Percentiles rank a stretch among this genome's conserved stretches.
Evolutionary conservation across 2,329 filamentous ascomycete species (phyloP).

Genomic region (Phoma sp.): DNA sequence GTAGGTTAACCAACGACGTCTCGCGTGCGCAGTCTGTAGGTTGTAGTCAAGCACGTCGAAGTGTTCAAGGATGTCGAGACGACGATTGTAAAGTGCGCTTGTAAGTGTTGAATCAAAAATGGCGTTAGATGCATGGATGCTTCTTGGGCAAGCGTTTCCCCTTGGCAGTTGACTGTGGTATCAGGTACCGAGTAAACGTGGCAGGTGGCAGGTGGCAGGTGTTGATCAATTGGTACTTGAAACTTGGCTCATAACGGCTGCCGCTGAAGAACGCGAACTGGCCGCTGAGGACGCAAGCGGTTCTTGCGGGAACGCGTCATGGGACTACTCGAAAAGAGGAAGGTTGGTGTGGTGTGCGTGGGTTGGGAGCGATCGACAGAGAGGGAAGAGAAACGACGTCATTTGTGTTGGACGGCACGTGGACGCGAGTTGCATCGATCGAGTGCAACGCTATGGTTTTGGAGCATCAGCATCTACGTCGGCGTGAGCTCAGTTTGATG

Average conservation of each 20-base stretch:
- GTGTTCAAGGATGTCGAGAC: too few species aligned
- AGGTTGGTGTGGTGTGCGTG: constrained; percentile 9
- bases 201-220: background rate
- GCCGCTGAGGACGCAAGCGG: background rate
- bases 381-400: constrained; percentile 5
- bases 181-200: too few species aligned
- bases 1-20: too few species aligned
- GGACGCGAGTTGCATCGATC: background rate
- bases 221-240: background rate
- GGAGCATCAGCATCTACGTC: background rate
- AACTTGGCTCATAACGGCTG: constrained; percentile 10
- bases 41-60: too few species aligned
- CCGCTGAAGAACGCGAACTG: constrained; percentile 1
- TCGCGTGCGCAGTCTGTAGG: too few species aligned
- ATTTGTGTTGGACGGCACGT: constrained; percentile 6
- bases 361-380: constrained; percentile 9
- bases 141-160: background rate
- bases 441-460: constrained; percentile 8
- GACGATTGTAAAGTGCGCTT: too few species aligned
- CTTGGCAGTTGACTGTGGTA: background rate
- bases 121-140: too few species aligned
- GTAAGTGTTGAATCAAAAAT: too few species aligned
- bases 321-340: constrained; percentile 9
- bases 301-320: constrained; percentile 11
- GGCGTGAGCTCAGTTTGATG: too few species aligned